Percentiles rank a stretch among this genome's conserved stretches.
These are phyloP conservation scores for Pichia norvegensis DNA, from an alignment of 1,139 yeast genomes.

Conservation along the genomic window DNA sequence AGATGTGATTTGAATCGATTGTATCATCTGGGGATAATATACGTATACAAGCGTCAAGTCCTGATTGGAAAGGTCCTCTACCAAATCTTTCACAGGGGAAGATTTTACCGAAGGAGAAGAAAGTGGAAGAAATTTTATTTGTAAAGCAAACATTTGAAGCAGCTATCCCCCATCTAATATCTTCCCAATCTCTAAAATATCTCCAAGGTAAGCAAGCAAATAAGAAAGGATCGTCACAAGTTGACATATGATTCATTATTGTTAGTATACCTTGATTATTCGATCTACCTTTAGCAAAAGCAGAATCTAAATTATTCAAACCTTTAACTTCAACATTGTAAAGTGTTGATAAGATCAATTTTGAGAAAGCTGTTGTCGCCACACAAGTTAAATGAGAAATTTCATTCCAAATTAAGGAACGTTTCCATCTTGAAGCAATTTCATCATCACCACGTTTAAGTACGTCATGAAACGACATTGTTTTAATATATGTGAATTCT, in stretches of 20 bases:
- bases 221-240: slow-evolving; percentile 84
- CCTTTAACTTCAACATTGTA: slow-evolving; percentile 60
- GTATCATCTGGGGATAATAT: slow-evolving; percentile 76
- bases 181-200: slow-evolving; percentile 53
- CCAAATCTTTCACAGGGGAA: slow-evolving; percentile 84
- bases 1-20: slow-evolving; percentile 39
- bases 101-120: slow-evolving; percentile 83
- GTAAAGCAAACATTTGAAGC: slow-evolving; percentile 88
- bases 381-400: slow-evolving; percentile 66
- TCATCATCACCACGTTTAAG: slow-evolving; percentile 69
- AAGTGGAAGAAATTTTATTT: slow-evolving; percentile 42
- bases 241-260: slow-evolving; percentile 94
- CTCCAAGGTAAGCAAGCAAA: slow-evolving; percentile 83
- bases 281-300: slow-evolving; percentile 49
- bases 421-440: slow-evolving; percentile 53
- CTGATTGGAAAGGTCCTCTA: slow-evolving; percentile 84
- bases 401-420: slow-evolving; percentile 51
- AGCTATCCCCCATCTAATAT: slow-evolving; percentile 89
- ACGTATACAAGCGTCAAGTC: slow-evolving; percentile 82
- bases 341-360: slow-evolving; percentile 49
- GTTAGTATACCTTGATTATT: slow-evolving; percentile 76
- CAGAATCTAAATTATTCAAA: slow-evolving; percentile 55
- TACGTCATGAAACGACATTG: slow-evolving; percentile 70
- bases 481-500: too few species aligned
- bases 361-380: slow-evolving; percentile 58